Evolutionary conservation across 768 basidiomycete species (phyloP).

Genomic region (Tremella fuciformis): DNA sequence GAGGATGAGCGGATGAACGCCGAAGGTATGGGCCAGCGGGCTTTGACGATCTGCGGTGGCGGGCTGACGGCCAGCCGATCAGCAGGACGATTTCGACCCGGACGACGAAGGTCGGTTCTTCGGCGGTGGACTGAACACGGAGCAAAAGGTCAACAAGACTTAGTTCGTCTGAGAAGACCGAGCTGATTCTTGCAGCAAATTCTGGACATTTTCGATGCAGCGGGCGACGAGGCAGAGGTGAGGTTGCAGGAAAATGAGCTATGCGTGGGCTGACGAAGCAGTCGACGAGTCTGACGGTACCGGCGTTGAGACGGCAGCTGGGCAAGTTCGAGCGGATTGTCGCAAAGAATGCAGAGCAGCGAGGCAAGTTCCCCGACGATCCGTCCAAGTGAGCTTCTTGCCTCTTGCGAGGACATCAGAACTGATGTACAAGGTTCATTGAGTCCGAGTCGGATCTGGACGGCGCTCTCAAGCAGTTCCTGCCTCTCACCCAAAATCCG

Average conservation of each 20-base stretch:
- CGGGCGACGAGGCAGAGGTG: conserved; percentile 67
- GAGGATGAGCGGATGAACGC: conserved; percentile 58
- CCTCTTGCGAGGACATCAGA: neutral
- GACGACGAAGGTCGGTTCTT: conserved; percentile 90
- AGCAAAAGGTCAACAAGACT: conserved; percentile 68
- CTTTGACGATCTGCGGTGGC: conserved; percentile 55
- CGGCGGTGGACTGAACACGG: conserved; percentile 84
- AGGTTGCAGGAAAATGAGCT: conserved; percentile 32
- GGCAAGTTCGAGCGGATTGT: conserved; percentile 80
- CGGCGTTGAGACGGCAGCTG: conserved; percentile 69
- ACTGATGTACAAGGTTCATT: conserved; percentile 69
- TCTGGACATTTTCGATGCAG: conserved; percentile 84
- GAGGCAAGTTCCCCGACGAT: conserved; percentile 91
- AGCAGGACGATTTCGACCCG: conserved; percentile 61
- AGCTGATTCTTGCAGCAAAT: conserved; percentile 58
- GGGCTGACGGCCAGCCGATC: conserved; percentile 61
- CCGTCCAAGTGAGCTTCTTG: conserved; percentile 71
- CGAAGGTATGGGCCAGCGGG: conserved; percentile 37
- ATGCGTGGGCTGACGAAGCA: conserved; percentile 1
- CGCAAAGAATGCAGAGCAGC: conserved; percentile 91
- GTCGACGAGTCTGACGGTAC: conserved; percentile 64
- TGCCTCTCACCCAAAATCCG: conserved; percentile 85
- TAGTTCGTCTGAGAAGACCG: conserved; percentile 2
- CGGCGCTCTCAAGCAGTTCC: conserved; percentile 73
- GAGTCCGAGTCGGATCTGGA: conserved; percentile 97